phyloP scores from a whole-genome alignment of 495 filamentous ascomycete species.

The Lindgomyces ingoldianus region DNA sequence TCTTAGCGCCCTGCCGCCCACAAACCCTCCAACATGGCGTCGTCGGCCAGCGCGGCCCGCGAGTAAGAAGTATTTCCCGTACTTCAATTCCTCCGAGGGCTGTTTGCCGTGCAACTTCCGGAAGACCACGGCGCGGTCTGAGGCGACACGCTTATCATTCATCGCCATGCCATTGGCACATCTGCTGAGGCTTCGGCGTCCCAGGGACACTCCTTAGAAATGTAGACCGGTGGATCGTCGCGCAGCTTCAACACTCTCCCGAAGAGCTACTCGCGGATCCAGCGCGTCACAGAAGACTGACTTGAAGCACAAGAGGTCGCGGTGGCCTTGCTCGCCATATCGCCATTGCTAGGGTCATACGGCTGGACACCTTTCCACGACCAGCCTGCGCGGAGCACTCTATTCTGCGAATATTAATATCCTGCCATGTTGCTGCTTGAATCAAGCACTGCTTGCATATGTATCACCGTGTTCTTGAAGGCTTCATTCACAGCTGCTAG shows the following conservation, averaged over 20 bases:
- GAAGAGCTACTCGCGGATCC: background rate
- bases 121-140: too few species aligned
- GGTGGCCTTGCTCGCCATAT: background rate
- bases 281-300: background rate
- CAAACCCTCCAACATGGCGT: background rate
- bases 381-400: background rate
- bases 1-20: background rate
- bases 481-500: too few species aligned
- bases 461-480: too few species aligned
- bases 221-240: background rate
- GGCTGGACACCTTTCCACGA: background rate
- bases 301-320: constrained; percentile 13
- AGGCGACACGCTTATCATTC: too few species aligned
- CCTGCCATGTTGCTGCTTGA: too few species aligned
- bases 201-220: too few species aligned
- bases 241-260: background rate
- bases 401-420: too few species aligned
- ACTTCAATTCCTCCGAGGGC: background rate
- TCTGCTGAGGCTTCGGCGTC: too few species aligned
- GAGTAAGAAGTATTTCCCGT: background rate
- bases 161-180: too few species aligned
- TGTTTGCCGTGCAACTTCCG: background rate
- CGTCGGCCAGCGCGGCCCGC: background rate
- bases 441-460: too few species aligned
- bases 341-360: background rate